Conservation (phyloP, 768 basidiomycete genomes). For the Macrolepiota albuminosa region DNA sequence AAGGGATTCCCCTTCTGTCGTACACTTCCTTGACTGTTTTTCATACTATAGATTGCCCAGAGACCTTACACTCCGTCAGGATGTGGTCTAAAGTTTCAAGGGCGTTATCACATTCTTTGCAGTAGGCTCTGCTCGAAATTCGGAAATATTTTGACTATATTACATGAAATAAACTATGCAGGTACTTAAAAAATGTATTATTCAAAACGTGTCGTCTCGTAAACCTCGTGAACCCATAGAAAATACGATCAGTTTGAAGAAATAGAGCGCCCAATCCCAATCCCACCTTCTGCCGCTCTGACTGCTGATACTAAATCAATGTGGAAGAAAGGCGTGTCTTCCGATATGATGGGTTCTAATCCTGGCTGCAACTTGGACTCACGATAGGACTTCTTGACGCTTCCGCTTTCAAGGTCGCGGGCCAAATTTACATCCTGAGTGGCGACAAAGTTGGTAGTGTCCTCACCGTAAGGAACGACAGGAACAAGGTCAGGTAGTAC, state of each 20-base stretch:
- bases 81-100: too few relatives aligned
- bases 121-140: too few relatives aligned
- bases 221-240: background rate
- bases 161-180: background rate
- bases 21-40: too few relatives aligned
- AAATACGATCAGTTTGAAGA: background rate
- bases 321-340: conserved; percentile 86
- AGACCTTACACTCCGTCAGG: too few relatives aligned
- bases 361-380: conserved; percentile 13
- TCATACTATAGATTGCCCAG: too few relatives aligned
- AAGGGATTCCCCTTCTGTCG: too few relatives aligned
- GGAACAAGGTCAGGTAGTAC: conserved; percentile 64
- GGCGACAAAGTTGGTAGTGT: conserved; percentile 22
- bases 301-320: conserved; percentile 76
- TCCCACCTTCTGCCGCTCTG: conserved; percentile 54
- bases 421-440: conserved; percentile 20
- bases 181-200: background rate
- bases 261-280: conserved; percentile 25
- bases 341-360: conserved; percentile 38
- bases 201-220: background rate
- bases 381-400: conserved; percentile 26
- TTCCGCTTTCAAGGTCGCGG: conserved; percentile 30
- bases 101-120: too few relatives aligned
- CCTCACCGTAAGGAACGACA: conserved; percentile 63
- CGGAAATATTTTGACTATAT: background rate